These are phyloP conservation scores for Xylaria curta DNA, from an alignment of 495 filamentous ascomycete species.

Conservation along the genomic window DNA sequence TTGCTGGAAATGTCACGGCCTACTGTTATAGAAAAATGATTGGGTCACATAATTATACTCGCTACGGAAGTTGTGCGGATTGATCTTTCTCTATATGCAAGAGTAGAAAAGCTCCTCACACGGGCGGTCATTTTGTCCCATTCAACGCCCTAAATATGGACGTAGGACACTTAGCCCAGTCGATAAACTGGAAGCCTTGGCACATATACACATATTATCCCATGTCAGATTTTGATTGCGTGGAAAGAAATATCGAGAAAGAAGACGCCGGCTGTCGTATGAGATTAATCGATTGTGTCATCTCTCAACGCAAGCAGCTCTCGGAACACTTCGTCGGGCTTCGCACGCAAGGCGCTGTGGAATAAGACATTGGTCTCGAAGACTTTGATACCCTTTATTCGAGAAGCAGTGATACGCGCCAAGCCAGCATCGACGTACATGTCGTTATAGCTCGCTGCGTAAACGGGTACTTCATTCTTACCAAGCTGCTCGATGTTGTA, in stretches of 20 bases:
- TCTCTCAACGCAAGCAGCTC: slow-evolving; percentile 74
- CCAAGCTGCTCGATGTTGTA: slow-evolving; percentile 76
- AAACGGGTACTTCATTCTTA: slow-evolving; percentile 85
- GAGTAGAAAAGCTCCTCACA: background rate
- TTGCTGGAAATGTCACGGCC: background rate
- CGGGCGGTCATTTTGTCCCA: background rate
- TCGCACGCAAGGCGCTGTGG: slow-evolving; percentile 78
- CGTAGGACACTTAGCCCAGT: background rate
- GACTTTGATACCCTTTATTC: slow-evolving; percentile 78
- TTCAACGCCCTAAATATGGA: background rate
- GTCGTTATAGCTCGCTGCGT: slow-evolving; percentile 87
- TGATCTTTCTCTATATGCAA: background rate
- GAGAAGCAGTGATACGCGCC: slow-evolving; percentile 71
- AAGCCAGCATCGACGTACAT: slow-evolving; percentile 91
- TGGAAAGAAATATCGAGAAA: background rate
- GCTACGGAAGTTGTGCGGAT: background rate
- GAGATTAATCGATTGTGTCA: slow-evolving; percentile 69
- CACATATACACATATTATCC: background rate
- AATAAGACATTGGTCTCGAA: slow-evolving; percentile 87
- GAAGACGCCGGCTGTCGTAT: background rate
- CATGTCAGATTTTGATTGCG: background rate
- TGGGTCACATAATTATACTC: background rate
- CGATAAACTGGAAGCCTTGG: background rate
- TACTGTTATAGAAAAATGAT: background rate
- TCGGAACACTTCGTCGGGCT: slow-evolving; percentile 74